Conservation (phyloP, 2,329 filamentous ascomycete species). For the Salinomyces thailandicus region DNA sequence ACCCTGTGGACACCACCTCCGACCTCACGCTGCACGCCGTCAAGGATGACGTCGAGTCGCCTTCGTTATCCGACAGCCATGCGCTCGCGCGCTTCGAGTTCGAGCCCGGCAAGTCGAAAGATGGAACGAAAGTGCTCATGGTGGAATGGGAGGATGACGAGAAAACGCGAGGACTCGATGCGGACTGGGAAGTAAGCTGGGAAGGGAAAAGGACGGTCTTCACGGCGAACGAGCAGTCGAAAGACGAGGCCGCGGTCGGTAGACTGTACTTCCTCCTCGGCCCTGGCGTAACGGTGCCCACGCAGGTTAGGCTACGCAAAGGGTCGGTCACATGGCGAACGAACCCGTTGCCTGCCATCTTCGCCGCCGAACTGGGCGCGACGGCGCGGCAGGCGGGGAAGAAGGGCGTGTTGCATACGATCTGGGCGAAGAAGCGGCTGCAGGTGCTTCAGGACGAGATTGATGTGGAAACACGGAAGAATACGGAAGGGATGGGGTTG, state of each 20-base stretch:
- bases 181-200: slow-evolving; percentile 72
- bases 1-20: slow-evolving; percentile 33
- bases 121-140: slow-evolving; percentile 87
- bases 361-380: slow-evolving; percentile 61
- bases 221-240: slow-evolving; percentile 47
- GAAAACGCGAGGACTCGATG: slow-evolving; percentile 35
- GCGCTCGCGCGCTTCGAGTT: slow-evolving; percentile 83
- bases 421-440: slow-evolving; percentile 79
- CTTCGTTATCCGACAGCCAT: slow-evolving; percentile 40
- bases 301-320: slow-evolving; percentile 53
- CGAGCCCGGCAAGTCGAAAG: slow-evolving; percentile 56
- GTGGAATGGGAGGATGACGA: slow-evolving; percentile 72
- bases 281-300: slow-evolving; percentile 59
- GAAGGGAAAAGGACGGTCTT: slow-evolving; percentile 64
- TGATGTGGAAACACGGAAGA: slow-evolving; percentile 57
- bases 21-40: slow-evolving; percentile 9
- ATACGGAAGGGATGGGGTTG: slow-evolving; percentile 70
- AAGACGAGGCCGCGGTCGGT: slow-evolving; percentile 40
- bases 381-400: slow-evolving; percentile 57
- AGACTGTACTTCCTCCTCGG: slow-evolving; percentile 74
- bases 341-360: slow-evolving; percentile 79
- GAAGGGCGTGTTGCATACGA: slow-evolving; percentile 75
- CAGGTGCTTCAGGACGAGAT: slow-evolving; percentile 69
- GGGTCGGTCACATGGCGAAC: slow-evolving; percentile 46
- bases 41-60: slow-evolving; percentile 29